These are phyloP conservation scores for Mortierella sp. DNA, from an alignment of 371 early-diverging fungal genomes.

Conservation along the genomic window DNA sequence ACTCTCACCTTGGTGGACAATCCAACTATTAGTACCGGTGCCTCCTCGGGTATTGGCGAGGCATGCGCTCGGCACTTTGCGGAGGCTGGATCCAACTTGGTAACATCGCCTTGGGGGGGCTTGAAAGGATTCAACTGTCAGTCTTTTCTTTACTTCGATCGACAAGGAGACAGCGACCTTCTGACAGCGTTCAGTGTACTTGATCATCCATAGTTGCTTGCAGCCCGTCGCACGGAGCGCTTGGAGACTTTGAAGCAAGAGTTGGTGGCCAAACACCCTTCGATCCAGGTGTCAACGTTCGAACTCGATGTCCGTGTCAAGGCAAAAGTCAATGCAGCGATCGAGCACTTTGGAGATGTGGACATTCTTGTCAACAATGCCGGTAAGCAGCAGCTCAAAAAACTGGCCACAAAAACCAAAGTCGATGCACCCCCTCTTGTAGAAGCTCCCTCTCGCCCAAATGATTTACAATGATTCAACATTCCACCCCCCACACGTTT, in stretches of 20 bases:
- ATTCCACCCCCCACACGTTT: too few relatives aligned
- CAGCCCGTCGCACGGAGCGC: conserved; percentile 84
- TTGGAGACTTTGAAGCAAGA: conserved; percentile 67
- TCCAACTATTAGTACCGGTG: conserved; percentile 80
- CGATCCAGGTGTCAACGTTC: conserved; percentile 67
- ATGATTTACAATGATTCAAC: too few relatives aligned
- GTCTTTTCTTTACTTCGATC: neutral
- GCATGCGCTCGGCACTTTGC: conserved; percentile 91
- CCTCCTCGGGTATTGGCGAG: conserved; percentile 90
- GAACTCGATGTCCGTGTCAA: conserved; percentile 81
- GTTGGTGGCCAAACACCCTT: conserved; percentile 61
- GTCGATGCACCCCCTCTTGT: neutral
- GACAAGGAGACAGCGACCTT: too few relatives aligned
- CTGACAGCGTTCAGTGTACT: too few relatives aligned
- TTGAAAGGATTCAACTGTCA: too few relatives aligned
- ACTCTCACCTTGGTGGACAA: neutral
- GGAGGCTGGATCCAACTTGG: conserved; percentile 79
- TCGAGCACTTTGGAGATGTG: conserved; percentile 72
- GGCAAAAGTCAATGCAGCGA: conserved; percentile 61
- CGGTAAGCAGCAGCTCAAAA: conserved; percentile 38
- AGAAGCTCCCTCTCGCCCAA: too few relatives aligned
- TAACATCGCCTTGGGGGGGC: conserved; percentile 32
- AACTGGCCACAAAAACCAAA: neutral
- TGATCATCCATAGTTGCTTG: conserved; percentile 63
- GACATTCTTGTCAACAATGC: conserved; percentile 86